A percentile compares a stretch with the other conserved stretches of the same genome.
These are phyloP conservation scores for Hondaea fermentalgiana DNA, from an alignment of 108 stramenopile species.

Conservation along the genomic window DNA sequence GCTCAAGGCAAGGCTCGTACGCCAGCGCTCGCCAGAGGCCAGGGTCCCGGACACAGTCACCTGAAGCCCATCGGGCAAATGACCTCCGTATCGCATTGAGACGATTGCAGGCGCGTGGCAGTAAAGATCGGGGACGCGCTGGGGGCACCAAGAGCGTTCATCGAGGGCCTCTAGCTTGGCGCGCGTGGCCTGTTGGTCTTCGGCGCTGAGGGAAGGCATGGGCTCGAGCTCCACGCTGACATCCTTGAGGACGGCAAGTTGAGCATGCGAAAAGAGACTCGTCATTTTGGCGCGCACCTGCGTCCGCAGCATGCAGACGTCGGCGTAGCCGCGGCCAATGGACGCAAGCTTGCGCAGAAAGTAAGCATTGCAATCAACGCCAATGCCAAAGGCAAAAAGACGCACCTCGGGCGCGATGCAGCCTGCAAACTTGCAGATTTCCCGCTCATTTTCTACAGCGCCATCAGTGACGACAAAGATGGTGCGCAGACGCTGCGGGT, in stretches of 20 bases:
- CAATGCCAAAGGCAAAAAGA: not conserved
- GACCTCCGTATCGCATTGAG: not conserved
- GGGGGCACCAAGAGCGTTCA: not conserved
- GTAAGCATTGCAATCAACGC: constrained; percentile 7
- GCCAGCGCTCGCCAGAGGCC: not conserved
- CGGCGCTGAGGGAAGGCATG: not conserved
- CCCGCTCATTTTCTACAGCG: not conserved
- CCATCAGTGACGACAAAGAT: constrained; percentile 1
- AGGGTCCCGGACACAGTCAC: not conserved
- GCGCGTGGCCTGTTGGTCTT: not conserved
- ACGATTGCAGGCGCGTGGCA: not conserved
- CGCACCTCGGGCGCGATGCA: not conserved
- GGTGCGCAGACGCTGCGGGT: not conserved
- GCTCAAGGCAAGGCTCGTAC: not conserved
- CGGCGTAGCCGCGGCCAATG: constrained; percentile 1
- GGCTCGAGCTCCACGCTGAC: not conserved
- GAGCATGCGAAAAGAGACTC: not conserved
- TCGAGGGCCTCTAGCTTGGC: not conserved
- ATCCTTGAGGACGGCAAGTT: not conserved
- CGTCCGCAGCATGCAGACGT: not conserved
- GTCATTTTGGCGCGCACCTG: not conserved
- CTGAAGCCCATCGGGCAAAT: not conserved
- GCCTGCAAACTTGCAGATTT: not conserved
- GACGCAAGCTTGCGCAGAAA: constrained; percentile 5
- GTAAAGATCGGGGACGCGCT: not conserved